phyloP scores from a whole-genome alignment of 805 yeast genomes.

The Saccharomyces jurei region DNA sequence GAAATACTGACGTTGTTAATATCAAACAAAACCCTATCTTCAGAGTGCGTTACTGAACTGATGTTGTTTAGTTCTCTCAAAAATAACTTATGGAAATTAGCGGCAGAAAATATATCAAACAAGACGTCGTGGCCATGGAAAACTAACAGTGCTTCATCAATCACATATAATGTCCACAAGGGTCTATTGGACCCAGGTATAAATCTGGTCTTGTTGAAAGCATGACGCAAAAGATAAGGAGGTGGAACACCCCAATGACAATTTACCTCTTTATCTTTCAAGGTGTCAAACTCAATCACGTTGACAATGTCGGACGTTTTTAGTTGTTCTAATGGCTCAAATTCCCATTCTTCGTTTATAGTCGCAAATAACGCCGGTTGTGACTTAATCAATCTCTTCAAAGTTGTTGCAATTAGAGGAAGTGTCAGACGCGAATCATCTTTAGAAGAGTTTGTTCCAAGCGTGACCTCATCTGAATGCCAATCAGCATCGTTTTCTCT shows the following conservation, averaged over 20 bases:
- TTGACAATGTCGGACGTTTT: slow-evolving; percentile 17
- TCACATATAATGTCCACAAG: slow-evolving; percentile 22
- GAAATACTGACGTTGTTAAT: background rate
- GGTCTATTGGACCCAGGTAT: slow-evolving; percentile 15
- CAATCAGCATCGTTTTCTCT: background rate
- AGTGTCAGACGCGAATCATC: slow-evolving; percentile 14
- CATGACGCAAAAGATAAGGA: slow-evolving; percentile 19
- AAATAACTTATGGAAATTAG: slow-evolving; percentile 22
- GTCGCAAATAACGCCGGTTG: slow-evolving; percentile 21
- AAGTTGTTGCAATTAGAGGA: slow-evolving; percentile 13
- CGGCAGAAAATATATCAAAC: slow-evolving; percentile 27
- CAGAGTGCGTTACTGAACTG: background rate
- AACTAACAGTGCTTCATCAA: slow-evolving; percentile 21
- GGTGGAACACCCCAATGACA: slow-evolving; percentile 26
- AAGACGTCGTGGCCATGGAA: slow-evolving; percentile 28
- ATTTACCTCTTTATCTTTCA: slow-evolving; percentile 21
- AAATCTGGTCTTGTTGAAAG: slow-evolving; percentile 20
- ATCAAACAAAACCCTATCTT: background rate
- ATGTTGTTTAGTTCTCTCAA: slow-evolving; percentile 12
- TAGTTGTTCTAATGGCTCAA: slow-evolving; percentile 15
- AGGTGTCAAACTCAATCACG: slow-evolving; percentile 17
- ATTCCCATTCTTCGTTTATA: slow-evolving; percentile 18
- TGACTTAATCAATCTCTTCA: slow-evolving; percentile 15
- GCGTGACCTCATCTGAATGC: slow-evolving; percentile 22
- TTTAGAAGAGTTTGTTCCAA: slow-evolving; percentile 7